Percentiles rank a stretch among this genome's conserved stretches.
Conservation (phyloP, 2,329 filamentous ascomycete genomes). For the Venturia effusa region DNA sequence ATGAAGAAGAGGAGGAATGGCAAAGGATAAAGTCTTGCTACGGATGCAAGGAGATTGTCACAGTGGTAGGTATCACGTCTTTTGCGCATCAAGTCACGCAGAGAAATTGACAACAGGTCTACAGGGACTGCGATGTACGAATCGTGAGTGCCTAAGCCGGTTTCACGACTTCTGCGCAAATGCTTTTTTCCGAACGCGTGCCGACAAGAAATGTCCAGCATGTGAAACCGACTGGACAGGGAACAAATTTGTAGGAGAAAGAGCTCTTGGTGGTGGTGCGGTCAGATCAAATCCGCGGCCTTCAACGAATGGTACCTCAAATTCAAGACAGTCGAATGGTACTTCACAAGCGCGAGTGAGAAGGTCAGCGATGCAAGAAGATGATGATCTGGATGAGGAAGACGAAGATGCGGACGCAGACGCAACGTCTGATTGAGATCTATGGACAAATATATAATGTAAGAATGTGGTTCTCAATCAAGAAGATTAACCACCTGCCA, state of each 20-base stretch:
- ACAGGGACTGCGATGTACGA: slow-evolving; percentile 62
- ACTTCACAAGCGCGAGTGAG: background rate
- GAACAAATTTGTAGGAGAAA: slow-evolving; percentile 42
- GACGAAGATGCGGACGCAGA: background rate
- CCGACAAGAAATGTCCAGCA: slow-evolving; percentile 51
- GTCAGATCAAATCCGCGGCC: background rate
- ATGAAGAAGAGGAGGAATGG: slow-evolving; percentile 54
- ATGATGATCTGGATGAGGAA: background rate
- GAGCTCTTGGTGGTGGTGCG: slow-evolving; percentile 21
- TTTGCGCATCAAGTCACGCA: background rate
- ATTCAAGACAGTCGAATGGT: background rate
- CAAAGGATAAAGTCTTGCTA: slow-evolving; percentile 75
- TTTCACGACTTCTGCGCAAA: slow-evolving; percentile 69
- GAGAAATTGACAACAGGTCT: background rate
- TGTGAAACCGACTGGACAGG: slow-evolving; percentile 43
- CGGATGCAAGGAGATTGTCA: slow-evolving; percentile 84
- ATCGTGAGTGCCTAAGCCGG: slow-evolving; percentile 55
- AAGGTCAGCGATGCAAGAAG: background rate
- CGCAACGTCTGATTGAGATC: background rate
- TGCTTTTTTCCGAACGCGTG: slow-evolving; percentile 59
- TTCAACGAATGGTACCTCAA: background rate
- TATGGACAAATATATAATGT: too few relatives aligned
- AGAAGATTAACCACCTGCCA: too few relatives aligned
- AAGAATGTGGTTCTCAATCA: too few relatives aligned
- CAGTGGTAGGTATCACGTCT: slow-evolving; percentile 41